Conservation (phyloP, 208 protist genomes). For the Leishmania amazonensis region DNA sequence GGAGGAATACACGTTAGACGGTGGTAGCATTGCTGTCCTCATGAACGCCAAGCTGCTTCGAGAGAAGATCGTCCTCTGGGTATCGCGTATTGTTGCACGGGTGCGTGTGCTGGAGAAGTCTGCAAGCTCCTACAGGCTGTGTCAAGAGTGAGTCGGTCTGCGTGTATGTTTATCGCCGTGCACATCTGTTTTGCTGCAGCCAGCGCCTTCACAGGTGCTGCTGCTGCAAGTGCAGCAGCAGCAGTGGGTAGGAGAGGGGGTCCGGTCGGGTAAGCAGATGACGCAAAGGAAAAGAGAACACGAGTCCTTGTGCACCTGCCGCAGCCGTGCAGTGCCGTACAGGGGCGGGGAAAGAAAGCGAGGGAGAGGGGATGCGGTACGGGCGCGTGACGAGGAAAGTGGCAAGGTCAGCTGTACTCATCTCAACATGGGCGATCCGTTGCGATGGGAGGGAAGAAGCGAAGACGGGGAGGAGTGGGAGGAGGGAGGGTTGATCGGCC, state of each 20-base stretch:
- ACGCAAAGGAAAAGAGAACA: not conserved
- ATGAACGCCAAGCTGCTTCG: not conserved
- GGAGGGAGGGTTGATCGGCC: not conserved
- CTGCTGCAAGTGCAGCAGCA: too few relatives aligned
- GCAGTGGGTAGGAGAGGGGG: not conserved
- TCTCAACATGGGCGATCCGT: too few relatives aligned
- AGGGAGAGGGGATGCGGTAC: too few relatives aligned
- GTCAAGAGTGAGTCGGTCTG: not conserved
- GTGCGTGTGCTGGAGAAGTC: not conserved
- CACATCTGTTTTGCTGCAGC: too few relatives aligned
- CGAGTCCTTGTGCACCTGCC: not conserved
- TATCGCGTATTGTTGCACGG: not conserved
- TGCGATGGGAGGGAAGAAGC: not conserved
- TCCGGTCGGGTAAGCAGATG: not conserved
- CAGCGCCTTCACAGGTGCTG: not conserved
- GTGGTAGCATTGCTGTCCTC: not conserved
- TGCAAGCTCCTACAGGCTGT: not conserved
- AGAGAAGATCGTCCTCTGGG: not conserved
- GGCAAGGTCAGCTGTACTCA: not conserved
- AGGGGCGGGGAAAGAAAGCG: not conserved
- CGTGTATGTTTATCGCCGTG: not conserved
- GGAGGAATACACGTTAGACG: not conserved
- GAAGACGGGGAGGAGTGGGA: not conserved
- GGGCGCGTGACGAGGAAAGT: not conserved
- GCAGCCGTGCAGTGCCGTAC: not conserved